Conservation (phyloP, 306 rosid species). For the Pyrus pyrifolia region DNA sequence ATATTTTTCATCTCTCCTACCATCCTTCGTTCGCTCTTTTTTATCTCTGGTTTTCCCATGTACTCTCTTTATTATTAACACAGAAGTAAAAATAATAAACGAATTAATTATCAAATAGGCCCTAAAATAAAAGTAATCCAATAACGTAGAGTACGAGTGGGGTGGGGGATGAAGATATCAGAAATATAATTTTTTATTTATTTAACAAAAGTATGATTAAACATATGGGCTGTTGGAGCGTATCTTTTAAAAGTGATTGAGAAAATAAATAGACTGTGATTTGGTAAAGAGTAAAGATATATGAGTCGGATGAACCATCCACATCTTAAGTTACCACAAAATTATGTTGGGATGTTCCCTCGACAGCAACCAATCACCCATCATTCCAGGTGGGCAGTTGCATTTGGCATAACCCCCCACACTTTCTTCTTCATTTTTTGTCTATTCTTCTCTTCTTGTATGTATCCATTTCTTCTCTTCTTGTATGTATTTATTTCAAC, state of each 20-base stretch:
- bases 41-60: no score
- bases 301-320: conserved; percentile 27
- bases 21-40: no score
- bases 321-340: conserved; percentile 8
- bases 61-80: neutral
- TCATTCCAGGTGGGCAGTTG: neutral
- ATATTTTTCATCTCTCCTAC: no score
- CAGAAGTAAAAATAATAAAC: no score
- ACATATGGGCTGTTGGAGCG: conserved; percentile 11
- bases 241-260: conserved; percentile 15
- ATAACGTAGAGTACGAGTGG: neutral
- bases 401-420: neutral
- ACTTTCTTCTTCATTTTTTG: neutral
- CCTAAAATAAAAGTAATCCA: neutral
- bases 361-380: conserved; percentile 28
- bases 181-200: neutral
- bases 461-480: neutral
- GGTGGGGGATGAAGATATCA: neutral
- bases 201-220: neutral
- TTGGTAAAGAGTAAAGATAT: neutral
- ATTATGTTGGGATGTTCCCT: conserved; percentile 32
- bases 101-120: no score
- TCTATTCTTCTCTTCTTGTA: neutral
- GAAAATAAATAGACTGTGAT: neutral
- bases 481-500: neutral